A percentile compares a stretch with the other conserved stretches of the same genome.
These are phyloP conservation scores for Vitis hybrid DNA, from an alignment of 177 flowering plant genomes.

Conservation along the genomic window DNA sequence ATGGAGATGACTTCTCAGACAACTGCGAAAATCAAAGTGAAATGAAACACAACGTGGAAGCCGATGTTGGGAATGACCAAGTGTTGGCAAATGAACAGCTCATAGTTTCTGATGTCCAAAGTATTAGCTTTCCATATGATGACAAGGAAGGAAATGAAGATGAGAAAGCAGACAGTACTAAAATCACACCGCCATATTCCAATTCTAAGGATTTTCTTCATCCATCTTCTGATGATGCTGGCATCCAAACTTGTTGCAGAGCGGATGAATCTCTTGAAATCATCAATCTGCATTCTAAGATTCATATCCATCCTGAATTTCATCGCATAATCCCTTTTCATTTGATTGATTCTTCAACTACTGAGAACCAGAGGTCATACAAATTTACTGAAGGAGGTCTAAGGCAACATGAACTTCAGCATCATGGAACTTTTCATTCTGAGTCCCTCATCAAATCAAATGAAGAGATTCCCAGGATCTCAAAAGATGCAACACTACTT, in stretches of 20 bases:
- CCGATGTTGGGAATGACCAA: not conserved
- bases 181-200: not conserved
- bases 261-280: constrained; percentile 20
- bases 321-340: constrained; percentile 25
- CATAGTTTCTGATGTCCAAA: constrained; percentile 13
- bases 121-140: constrained; percentile 11
- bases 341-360: constrained; percentile 26
- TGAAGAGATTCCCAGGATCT: not conserved
- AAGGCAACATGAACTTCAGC: constrained; percentile 3
- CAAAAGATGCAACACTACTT: constrained; percentile 11
- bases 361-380: constrained; percentile 1
- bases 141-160: constrained; percentile 22
- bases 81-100: constrained; percentile 16
- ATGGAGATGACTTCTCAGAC: not conserved
- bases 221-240: not conserved
- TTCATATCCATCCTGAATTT: not conserved
- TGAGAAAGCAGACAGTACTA: not conserved
- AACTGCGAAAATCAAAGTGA: not conserved
- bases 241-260: constrained; percentile 1
- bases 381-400: constrained; percentile 10
- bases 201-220: not conserved
- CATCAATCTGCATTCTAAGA: not conserved
- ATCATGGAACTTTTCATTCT: constrained; percentile 10
- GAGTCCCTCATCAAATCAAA: constrained; percentile 14
- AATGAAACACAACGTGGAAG: constrained; percentile 2